Base-by-base conservation (phyloP, 1,284 basidiomycete genomes). In the Leccinum griseonigrum region DNA sequence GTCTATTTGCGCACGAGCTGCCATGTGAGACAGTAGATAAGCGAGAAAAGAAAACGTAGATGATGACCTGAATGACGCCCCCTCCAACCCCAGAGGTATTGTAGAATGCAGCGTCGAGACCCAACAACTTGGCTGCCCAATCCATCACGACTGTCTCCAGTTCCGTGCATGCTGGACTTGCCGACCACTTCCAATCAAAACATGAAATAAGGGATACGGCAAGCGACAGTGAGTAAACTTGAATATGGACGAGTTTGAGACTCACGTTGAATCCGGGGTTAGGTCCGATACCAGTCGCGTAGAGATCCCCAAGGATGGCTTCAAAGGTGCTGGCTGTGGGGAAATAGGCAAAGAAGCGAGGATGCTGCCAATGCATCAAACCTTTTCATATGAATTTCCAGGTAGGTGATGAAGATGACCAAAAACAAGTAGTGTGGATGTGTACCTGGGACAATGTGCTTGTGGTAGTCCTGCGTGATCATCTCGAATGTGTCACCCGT, bases 241-340 rank as follows among this genome's bases (percentile, higher is more conserved):
- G 7, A 22, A 14, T 10, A 26, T 26, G 8, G 46, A 16, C 13
- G 4, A 28, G 4, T 2, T n/a, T 8, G 3, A 6, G 9, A 11
- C 75, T 68, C 69, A 94, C 92, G 69, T 95, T 97, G 79, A 97
- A 98, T 0, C 94, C 95, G 0, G 96, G 97, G 69, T 95, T 97
- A 36, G 82, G 76, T 16, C 89, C 84, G 26, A 72, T 73, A 62
- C 87, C 88, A 10, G 83, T 86, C 0, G 92, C 81, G 67, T 94
- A 93, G 34, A 99, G 76, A 68, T 84, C 50, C 14, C 50, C 95
- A 1, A 98, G 79, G 58, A 95, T 91, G 16, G 98, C 96, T 76
- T 96, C 94, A 66, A 95, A 95, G 0, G 90, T 92, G 48, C 86
- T 85, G 38, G 89, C 89, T 1, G 90, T 85, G 0, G 96, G 94